Conservation (phyloP, 306 rosid genomes). For the Rosa chinensis region DNA sequence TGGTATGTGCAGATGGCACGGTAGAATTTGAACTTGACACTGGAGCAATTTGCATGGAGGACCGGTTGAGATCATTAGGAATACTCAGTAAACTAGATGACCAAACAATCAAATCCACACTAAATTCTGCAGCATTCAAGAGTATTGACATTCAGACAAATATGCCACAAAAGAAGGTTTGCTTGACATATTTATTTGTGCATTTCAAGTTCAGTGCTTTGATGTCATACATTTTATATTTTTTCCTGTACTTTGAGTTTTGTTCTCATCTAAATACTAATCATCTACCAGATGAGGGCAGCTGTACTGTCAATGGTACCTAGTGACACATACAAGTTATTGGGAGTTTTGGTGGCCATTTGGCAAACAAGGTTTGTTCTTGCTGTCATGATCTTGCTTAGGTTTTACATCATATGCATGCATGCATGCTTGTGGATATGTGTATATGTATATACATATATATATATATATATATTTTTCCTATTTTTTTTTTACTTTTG, state of each 20-base stretch:
- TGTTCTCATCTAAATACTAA: background rate
- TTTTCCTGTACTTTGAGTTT: background rate
- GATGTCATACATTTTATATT: background rate
- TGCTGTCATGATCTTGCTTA: slow-evolving; percentile 16
- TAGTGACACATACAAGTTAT: slow-evolving; percentile 56
- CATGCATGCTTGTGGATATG: slow-evolving; percentile 1
- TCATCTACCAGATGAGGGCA: slow-evolving; percentile 54
- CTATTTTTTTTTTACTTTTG: background rate
- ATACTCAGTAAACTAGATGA: slow-evolving; percentile 55
- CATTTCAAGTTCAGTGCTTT: slow-evolving; percentile 5
- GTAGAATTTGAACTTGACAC: slow-evolving; percentile 37
- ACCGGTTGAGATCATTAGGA: slow-evolving; percentile 61
- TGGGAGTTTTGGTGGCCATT: slow-evolving; percentile 50
- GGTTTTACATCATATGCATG: background rate
- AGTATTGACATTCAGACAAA: slow-evolving; percentile 57
- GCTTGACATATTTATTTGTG: slow-evolving; percentile 1
- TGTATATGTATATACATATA: background rate
- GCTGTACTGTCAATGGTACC: slow-evolving; percentile 58
- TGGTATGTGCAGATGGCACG: slow-evolving; percentile 55
- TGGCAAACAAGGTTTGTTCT: slow-evolving; percentile 82
- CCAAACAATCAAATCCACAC: slow-evolving; percentile 35
- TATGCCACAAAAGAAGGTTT: slow-evolving; percentile 64
- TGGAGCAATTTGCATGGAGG: slow-evolving; percentile 67
- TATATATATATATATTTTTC: background rate
- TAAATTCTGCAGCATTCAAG: slow-evolving; percentile 46